A percentile compares a stretch with the other conserved stretches of the same genome.
phyloP scores from a whole-genome alignment of 345 rosid genomes.

The Eucalyptus curtisii region DNA sequence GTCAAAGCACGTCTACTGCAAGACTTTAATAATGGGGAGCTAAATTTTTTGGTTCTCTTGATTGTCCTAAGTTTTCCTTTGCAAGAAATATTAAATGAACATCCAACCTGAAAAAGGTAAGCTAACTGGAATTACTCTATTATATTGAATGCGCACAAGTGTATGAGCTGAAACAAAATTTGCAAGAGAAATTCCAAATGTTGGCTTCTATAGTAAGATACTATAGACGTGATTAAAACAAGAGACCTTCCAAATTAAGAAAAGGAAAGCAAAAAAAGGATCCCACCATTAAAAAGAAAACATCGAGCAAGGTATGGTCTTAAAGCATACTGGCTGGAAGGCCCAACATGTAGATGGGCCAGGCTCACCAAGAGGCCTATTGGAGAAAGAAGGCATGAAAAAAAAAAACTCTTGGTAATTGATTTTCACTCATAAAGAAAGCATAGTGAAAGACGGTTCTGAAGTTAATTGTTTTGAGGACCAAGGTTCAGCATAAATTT shows the following conservation, averaged over 20 bases:
- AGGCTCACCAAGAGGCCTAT: not conserved
- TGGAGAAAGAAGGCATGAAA: not conserved
- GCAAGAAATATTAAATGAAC: not conserved
- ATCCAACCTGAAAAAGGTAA: not conserved
- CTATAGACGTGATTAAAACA: not conserved
- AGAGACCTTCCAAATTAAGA: not conserved
- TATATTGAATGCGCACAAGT: accelerated
- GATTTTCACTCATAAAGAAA: not conserved
- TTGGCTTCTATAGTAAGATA: not conserved
- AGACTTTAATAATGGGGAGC: not conserved
- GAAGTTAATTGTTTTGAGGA: not conserved
- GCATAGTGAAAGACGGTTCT: not conserved
- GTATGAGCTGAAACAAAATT: not conserved
- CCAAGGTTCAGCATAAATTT: not conserved
- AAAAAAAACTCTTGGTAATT: not conserved
- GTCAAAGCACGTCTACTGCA: accelerated
- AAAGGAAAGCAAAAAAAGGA: not conserved
- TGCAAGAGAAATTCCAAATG: not conserved
- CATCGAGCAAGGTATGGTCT: not conserved
- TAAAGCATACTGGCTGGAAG: not conserved
- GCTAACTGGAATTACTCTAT: not conserved
- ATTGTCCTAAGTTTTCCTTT: not conserved
- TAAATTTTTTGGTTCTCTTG: not conserved
- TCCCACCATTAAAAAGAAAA: not conserved
- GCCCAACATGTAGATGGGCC: not conserved